These are phyloP conservation scores for Teunomyces stri DNA, from an alignment of 805 yeast genomes.

Conservation along the genomic window DNA sequence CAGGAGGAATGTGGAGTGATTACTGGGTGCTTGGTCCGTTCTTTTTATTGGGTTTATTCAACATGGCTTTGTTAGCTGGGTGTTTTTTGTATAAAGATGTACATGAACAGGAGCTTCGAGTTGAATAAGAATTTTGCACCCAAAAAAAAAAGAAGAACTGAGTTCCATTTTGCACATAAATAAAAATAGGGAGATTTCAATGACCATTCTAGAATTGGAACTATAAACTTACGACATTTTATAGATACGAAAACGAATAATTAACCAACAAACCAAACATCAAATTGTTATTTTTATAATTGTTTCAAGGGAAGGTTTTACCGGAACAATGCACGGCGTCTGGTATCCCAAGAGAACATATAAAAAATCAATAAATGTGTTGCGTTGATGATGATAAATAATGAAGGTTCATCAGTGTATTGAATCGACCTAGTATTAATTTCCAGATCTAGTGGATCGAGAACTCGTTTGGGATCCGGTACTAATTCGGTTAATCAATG, in stretches of 20 bases:
- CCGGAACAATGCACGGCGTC: not conserved
- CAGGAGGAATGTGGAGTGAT: conserved; percentile 65
- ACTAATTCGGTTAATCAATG: too few relatives aligned
- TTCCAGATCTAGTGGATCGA: too few relatives aligned
- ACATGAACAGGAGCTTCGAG: not conserved
- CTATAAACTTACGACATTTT: not conserved
- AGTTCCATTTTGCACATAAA: too few relatives aligned
- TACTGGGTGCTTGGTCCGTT: conserved; percentile 59
- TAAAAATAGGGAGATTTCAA: too few relatives aligned
- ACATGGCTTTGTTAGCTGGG: conserved; percentile 21
- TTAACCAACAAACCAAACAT: too few relatives aligned
- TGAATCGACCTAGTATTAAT: too few relatives aligned
- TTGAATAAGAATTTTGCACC: conserved; percentile 1
- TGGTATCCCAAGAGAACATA: not conserved
- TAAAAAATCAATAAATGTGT: not conserved
- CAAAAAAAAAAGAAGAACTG: not conserved
- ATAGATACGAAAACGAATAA: too few relatives aligned
- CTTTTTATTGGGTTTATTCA: conserved; percentile 45
- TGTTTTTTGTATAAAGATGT: not conserved
- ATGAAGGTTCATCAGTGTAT: too few relatives aligned
- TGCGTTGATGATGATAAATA: too few relatives aligned
- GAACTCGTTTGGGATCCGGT: too few relatives aligned
- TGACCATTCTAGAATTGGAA: not conserved
- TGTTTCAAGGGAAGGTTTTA: not conserved
- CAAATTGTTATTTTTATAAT: too few relatives aligned